Conservation (phyloP, 768 basidiomycete genomes). For the Suillus luteus region DNA sequence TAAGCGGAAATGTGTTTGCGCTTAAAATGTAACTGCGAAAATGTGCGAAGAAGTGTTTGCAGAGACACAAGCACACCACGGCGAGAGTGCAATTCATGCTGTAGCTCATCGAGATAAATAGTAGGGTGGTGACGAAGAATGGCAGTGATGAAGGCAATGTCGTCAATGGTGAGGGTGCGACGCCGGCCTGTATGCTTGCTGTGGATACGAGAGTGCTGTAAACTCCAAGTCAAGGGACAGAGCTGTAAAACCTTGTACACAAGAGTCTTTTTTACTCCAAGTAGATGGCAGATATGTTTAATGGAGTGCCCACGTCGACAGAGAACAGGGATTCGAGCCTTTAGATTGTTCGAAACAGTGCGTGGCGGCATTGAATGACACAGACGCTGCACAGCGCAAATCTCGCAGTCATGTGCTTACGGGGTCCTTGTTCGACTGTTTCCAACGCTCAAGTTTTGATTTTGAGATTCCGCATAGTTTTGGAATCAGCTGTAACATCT, state of each 20-base stretch:
- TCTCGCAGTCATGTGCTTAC: too few relatives aligned
- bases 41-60: slow-evolving; percentile 11
- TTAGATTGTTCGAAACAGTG: slow-evolving; percentile 15
- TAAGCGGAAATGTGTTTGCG: slow-evolving; percentile 9
- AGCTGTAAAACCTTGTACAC: too few relatives aligned
- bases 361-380: slow-evolving; percentile 1
- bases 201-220: too few relatives aligned
- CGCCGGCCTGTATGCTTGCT: too few relatives aligned
- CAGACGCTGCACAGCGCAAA: too few relatives aligned
- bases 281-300: slow-evolving; percentile 21
- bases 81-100: slow-evolving; percentile 7
- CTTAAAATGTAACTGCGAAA: slow-evolving; percentile 12
- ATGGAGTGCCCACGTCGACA: slow-evolving; percentile 16
- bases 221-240: too few relatives aligned
- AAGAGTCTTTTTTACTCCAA: slow-evolving; percentile 23
- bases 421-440: too few relatives aligned
- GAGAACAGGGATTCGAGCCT: slow-evolving; percentile 22
- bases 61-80: neutral
- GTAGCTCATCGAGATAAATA: slow-evolving; percentile 18
- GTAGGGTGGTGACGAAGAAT: slow-evolving; percentile 2
- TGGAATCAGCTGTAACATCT: too few relatives aligned
- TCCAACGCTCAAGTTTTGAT: too few relatives aligned
- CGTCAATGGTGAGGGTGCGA: neutral
- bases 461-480: too few relatives aligned
- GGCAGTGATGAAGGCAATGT: slow-evolving; percentile 3